phyloP scores from a whole-genome alignment of 116 monocot genomes.

The Zostera marina region DNA sequence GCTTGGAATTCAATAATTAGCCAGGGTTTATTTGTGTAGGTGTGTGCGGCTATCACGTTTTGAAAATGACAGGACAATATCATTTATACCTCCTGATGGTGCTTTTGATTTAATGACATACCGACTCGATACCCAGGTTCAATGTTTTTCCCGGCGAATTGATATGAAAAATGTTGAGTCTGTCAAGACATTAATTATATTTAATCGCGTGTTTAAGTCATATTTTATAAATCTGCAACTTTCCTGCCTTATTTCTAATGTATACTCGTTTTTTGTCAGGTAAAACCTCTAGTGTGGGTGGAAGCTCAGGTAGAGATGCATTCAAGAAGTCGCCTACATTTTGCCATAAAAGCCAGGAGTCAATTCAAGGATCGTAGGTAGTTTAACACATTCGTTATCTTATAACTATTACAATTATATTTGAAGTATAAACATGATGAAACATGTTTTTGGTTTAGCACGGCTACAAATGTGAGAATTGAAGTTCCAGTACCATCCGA shows the following conservation, averaged over 20 bases:
- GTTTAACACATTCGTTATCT: not conserved
- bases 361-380: slow-evolving; percentile 97
- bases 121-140: slow-evolving; percentile 85
- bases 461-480: slow-evolving; percentile 90
- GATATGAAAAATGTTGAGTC: no score
- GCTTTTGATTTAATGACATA: slow-evolving; percentile 97
- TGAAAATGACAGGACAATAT: slow-evolving; percentile 97
- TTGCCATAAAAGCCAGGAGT: slow-evolving; percentile 81
- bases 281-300: slow-evolving; percentile 91
- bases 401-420: not conserved
- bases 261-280: slow-evolving; percentile 18
- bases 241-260: not conserved
- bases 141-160: not conserved
- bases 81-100: slow-evolving; percentile 98
- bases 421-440: not conserved
- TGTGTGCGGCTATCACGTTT: slow-evolving; percentile 94
- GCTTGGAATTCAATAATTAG: not conserved
- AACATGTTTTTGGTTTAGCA: slow-evolving; percentile 25
- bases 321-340: slow-evolving; percentile 84
- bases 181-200: no score
- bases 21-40: slow-evolving; percentile 18
- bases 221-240: not conserved
- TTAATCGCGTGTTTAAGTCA: no score
- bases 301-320: slow-evolving; percentile 94
- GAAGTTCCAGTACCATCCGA: slow-evolving; percentile 79